phyloP scores from a whole-genome alignment of 2,329 filamentous ascomycete genomes.

The Arachnopeziza araneosa region DNA sequence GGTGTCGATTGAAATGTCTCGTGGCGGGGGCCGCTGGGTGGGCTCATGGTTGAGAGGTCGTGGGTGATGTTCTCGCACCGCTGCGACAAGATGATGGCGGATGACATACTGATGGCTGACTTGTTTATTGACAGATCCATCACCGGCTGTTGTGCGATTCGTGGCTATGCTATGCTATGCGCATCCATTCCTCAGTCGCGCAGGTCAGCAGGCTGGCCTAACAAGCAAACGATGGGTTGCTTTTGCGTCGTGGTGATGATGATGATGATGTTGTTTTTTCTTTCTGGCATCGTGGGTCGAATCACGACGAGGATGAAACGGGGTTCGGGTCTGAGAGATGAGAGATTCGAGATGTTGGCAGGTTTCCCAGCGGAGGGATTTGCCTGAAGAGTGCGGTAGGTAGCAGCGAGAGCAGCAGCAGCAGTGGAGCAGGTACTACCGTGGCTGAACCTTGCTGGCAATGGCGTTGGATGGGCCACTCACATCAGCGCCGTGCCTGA shows the following conservation, averaged over 20 bases:
- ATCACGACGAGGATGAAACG: not conserved
- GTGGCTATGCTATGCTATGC: not conserved
- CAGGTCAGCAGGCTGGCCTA: not conserved
- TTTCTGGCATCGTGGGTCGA: not conserved
- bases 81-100: not conserved
- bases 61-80: not conserved
- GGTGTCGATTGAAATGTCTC: not conserved
- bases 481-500: not conserved
- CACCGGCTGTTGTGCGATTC: not conserved
- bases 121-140: not conserved
- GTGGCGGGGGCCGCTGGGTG: no score
- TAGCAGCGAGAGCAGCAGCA: no score
- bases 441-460: not conserved
- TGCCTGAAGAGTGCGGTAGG: not conserved
- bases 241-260: no score
- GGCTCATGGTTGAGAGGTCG: no score
- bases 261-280: no score
- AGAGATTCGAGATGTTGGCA: not conserved
- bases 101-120: not conserved
- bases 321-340: not conserved
- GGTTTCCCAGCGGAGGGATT: not conserved
- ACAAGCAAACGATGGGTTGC: not conserved
- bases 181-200: not conserved
- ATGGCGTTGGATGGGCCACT: slow-evolving; percentile 12
- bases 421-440: not conserved